Conservation (phyloP, 176 grass and related monocot species). For the Coix lacrymajobi region DNA sequence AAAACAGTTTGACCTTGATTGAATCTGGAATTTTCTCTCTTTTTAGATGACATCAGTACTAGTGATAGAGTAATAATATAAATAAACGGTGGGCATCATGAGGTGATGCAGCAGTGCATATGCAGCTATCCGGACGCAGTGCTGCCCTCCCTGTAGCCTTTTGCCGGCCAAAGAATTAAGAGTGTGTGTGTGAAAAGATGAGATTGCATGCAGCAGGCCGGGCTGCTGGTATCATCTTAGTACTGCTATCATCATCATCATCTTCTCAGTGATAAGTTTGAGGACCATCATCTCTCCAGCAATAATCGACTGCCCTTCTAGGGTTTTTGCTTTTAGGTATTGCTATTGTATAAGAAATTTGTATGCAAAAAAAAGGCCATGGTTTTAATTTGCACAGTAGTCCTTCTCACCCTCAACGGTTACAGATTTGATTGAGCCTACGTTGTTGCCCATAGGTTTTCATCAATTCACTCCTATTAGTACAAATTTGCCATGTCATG, state of each 20-base stretch:
- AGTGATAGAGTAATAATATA: neutral
- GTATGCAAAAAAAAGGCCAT: neutral
- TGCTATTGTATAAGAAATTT: neutral
- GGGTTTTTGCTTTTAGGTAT: neutral
- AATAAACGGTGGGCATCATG: constrained; percentile 8
- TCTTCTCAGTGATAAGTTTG: neutral
- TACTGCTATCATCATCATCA: neutral
- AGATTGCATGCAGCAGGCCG: neutral
- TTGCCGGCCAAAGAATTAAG: constrained; percentile 19
- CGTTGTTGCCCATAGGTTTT: no score
- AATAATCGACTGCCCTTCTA: neutral
- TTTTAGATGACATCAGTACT: no score
- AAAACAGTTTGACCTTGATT: neutral
- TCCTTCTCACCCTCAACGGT: no score
- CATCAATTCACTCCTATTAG: no score
- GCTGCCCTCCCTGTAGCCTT: constrained; percentile 11
- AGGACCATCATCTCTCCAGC: neutral
- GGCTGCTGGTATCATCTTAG: neutral
- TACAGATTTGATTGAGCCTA: no score
- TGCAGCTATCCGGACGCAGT: neutral
- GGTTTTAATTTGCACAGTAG: neutral
- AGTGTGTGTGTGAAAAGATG: neutral
- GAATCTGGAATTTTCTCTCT: neutral
- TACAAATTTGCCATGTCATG: no score
- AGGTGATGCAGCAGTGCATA: neutral